Evolutionary conservation across 164 flowering plant genomes (phyloP).

Genomic region (Chimonanthus praecox): DNA sequence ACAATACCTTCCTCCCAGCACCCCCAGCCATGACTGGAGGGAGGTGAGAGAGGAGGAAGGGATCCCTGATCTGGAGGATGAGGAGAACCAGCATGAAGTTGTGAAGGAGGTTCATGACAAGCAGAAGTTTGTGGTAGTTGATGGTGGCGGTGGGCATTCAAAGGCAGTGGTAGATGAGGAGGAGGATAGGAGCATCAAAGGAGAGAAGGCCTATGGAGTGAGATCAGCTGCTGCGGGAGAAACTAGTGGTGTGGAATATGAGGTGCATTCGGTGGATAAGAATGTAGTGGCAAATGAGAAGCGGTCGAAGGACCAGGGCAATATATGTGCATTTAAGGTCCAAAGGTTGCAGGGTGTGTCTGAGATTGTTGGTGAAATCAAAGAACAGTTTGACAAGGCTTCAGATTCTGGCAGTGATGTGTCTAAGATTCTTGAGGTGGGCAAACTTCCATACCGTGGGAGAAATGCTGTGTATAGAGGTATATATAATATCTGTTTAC

Average conservation of each 20-base stretch:
- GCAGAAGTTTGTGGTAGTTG: conserved; percentile 44
- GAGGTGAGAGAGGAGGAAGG: conserved; percentile 95
- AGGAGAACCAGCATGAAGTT: conserved; percentile 55
- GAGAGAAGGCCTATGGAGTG: conserved; percentile 10
- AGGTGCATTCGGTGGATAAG: conserved; percentile 75
- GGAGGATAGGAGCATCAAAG: conserved; percentile 14
- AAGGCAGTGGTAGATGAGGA: conserved; percentile 13
- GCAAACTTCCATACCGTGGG: conserved; percentile 59
- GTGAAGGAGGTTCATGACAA: conserved; percentile 73
- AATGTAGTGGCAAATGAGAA: conserved; percentile 46
- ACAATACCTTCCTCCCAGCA: conserved; percentile 36
- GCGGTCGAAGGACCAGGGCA: conserved; percentile 25
- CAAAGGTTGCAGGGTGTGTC: conserved; percentile 25
- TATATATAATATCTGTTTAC: conserved; percentile 10
- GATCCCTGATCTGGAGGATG: conserved; percentile 97
- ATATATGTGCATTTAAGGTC: conserved; percentile 29
- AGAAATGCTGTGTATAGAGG: conserved; percentile 59
- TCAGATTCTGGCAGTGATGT: conserved; percentile 67
- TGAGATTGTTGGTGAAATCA: conserved; percentile 64
- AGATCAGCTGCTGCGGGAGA: conserved; percentile 18
- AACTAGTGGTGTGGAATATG: conserved; percentile 44
- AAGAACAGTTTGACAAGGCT: conserved; percentile 69
- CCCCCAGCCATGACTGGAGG: conserved; percentile 74
- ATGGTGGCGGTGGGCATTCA: conserved; percentile 21
- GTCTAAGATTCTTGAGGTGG: conserved; percentile 77